A percentile compares a stretch with the other conserved stretches of the same genome.
phyloP scores from a whole-genome alignment of 306 rosid genomes.

The Sophora flavescens region DNA sequence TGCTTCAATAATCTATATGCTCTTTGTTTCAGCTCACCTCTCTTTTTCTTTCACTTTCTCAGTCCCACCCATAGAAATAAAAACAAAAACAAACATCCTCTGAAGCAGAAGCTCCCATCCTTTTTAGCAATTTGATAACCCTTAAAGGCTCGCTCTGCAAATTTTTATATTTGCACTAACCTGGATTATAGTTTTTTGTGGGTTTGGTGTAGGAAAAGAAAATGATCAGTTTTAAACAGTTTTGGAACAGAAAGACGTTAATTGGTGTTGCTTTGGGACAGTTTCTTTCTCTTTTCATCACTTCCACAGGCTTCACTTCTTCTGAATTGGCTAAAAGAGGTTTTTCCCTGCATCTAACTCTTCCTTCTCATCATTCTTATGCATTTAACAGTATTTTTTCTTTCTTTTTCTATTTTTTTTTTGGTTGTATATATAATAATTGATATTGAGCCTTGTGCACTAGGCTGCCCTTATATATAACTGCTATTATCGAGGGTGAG shows the following conservation, averaged over 20 bases:
- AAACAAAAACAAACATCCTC: too few relatives aligned
- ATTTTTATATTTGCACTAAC: slow-evolving; percentile 6
- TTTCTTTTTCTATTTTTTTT: neutral
- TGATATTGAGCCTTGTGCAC: neutral
- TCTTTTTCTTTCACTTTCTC: neutral
- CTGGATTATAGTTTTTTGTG: slow-evolving; percentile 3
- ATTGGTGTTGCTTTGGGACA: slow-evolving; percentile 94
- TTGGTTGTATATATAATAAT: neutral
- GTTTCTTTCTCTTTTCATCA: slow-evolving; percentile 84
- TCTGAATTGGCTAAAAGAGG: slow-evolving; percentile 90
- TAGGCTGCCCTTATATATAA: too few relatives aligned
- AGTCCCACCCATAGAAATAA: neutral
- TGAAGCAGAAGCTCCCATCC: neutral
- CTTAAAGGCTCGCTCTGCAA: neutral
- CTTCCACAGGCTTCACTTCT: slow-evolving; percentile 90
- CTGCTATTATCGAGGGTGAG: too few relatives aligned
- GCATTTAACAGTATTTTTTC: neutral
- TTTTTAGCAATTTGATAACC: too few relatives aligned
- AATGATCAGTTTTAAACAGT: slow-evolving; percentile 49
- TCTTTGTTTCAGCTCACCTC: neutral
- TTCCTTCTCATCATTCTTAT: neutral
- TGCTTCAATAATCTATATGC: neutral
- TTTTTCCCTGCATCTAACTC: slow-evolving; percentile 16
- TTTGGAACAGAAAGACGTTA: slow-evolving; percentile 72
- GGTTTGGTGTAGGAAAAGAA: slow-evolving; percentile 5